Base-by-base conservation (phyloP, 2,329 filamentous ascomycete genomes). In the Leptographium flavum region DNA sequence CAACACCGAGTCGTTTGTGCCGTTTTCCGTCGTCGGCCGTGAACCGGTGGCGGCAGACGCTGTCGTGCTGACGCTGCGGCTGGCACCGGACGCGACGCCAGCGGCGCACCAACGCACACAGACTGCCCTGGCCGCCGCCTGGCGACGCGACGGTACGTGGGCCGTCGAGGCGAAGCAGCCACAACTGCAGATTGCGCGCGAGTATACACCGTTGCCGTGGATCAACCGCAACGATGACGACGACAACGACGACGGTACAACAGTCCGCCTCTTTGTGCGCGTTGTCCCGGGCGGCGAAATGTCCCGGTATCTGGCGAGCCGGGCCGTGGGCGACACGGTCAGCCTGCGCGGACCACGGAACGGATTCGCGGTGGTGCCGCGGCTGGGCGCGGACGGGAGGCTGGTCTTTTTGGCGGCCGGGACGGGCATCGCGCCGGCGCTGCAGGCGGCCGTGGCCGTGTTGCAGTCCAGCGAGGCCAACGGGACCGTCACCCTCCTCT, bases 81-180 rank as follows among this genome's bases (percentile, higher is more conserved):
- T 76, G 32, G 42, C 41, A 25, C 27, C 19, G 13, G 57, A 58
- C 15, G 19, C 37, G 13, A 22, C 44, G 19, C 9, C 28, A 21
- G 25, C n/a, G 14, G 33, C 22, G 2, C 32, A 21, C 1, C 7
- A 38, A 10, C n/a, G 28, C 5, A 59, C 42, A 52, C 59, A 6
- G 42, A 38, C 32, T 47, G 32, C 55, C 50, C 2, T 60, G 54
- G 10, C 58, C 58, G 45, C 42, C 11, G 69, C 68, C 22, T 81
- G 77, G 74, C 61, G 63, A 37, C 23, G 25, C 2, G 69, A 74
- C 46, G 82, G 83, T 5, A 71, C 93, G 36, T 94, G 87, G 83
- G 87, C 82, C 50, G 81, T 96, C 30, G 83, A 95, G 66, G 79
- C 94, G 57, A 94, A 94, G 65, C 92, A 96, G 64, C 92, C 92